Evolutionary conservation across 148 eudicot genomes (phyloP), one percentile per base, ranked within the genome.

Genomic region (Spergularia bocconei): DNA sequence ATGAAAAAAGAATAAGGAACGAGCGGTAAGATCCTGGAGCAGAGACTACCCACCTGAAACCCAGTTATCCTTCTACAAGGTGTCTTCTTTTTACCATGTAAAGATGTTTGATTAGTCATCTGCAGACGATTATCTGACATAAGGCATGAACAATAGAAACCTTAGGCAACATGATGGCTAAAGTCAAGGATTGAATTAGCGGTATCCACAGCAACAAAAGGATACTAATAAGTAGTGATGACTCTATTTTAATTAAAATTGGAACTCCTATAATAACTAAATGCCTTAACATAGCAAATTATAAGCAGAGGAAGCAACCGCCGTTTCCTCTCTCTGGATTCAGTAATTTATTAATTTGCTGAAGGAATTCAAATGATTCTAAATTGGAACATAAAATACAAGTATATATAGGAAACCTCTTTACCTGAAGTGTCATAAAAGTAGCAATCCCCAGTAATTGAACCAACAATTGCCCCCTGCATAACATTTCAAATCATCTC

Each of bases 381-480:
- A 44, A 4, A 6, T 44, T 44, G 10, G 48, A 44, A 6, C 7
- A 44, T 6, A 44, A 16, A 20, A 72, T 7, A 12, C 51, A 57
- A 25, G 67, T 44, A 72, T 1, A 69, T 13, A 29, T 16, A 63
- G 33, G 17, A 39, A 13, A 29, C 29, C 0, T 4, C 48, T 36
- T 71, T 80, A 87, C 93, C 90, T 79, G 88, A 83, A 63, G 86
- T 82, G 78, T 83, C 86, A 74, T 73, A 84, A 67, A 84, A 84
- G 75, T 73, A 70, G 81, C 86, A 84, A 23, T 80, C 86, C 16
- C 86, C 84, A 25, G 79, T 71, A 29, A 84, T 80, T 39, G 86
- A 80, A 48, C 96, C 98, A 74, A 89, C 85, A 65, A 91, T 76
- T 58, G 84, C 87, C 70, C 88, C 93, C 97, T 90, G 83, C 59